These are phyloP conservation scores for Bryoerythrophyllum caledonicum DNA, from an alignment of 225 moss, liverwort and hornwort species.

Conservation along the genomic window DNA sequence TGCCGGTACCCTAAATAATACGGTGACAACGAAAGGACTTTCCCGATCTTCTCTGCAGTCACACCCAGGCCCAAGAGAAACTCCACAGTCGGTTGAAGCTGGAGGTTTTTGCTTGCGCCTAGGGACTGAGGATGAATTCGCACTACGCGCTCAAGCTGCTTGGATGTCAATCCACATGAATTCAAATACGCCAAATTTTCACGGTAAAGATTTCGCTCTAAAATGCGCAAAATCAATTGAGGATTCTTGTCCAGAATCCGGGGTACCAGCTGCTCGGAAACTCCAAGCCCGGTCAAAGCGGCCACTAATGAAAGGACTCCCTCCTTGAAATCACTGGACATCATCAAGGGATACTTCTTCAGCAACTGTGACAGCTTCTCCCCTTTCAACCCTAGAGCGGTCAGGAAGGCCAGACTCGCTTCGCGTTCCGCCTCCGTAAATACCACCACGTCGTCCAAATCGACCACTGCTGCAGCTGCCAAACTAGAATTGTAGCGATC, in stretches of 20 bases:
- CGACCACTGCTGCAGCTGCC: conserved; percentile 14
- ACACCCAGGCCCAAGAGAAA: conserved; percentile 40
- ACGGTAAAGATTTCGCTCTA: conserved; percentile 32
- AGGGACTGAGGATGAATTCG: conserved; percentile 48
- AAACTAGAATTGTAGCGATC: no score
- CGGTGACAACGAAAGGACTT: conserved; percentile 46
- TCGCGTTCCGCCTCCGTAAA: conserved; percentile 25
- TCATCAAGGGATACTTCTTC: conserved; percentile 35
- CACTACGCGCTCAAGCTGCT: conserved; percentile 51
- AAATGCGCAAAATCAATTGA: conserved; percentile 30
- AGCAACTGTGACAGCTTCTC: conserved; percentile 25
- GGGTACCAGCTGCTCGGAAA: conserved; percentile 31
- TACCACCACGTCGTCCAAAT: no score
- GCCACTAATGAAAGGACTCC: conserved; percentile 24
- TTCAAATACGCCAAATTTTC: conserved; percentile 36
- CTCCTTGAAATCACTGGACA: conserved; percentile 32
- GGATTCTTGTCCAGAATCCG: conserved; percentile 42
- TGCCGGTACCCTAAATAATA: conserved; percentile 53
- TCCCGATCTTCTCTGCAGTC: conserved; percentile 42
- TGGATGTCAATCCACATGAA: conserved; percentile 36
- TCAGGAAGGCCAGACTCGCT: conserved; percentile 21
- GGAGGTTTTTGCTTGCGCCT: conserved; percentile 31
- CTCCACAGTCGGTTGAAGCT: conserved; percentile 40
- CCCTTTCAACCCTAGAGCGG: conserved; percentile 30
- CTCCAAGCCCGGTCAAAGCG: conserved; percentile 13